Base-by-base conservation (phyloP, 164 flowering plant species). In the Macadamia tetraphylla region DNA sequence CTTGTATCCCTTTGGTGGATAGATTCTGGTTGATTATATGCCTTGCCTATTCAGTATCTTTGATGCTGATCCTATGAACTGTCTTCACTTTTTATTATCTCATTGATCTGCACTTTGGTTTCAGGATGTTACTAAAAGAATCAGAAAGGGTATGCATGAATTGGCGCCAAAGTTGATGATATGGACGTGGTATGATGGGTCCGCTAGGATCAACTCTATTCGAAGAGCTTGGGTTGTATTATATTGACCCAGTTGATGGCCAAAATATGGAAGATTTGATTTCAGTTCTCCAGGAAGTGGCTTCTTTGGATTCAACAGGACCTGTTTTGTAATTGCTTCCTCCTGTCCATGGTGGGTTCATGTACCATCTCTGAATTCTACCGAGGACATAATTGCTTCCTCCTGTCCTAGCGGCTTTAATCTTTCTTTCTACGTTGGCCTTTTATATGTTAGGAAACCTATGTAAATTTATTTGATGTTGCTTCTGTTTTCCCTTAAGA, bases 191-290 rank as follows among this genome's bases (percentile, higher is more conserved):
- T 30, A 82, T 93, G 92, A 74, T 90, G 10, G 95, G 96, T 67
- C 95, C 93, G 15, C 73, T 63, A 18, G 98, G 96, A 53, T 81
- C 98, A 30, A 88, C 98, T 63, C 93, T 93, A 31, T 93, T 89
- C 75, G 98, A 93, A 84, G 98, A 93, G 77, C 93, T 93, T 78
- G 98, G 98, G 17, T 67, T 93, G 62, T 93, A 93, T 72, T 93
- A 90, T 70, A 90, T 93, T 60, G 98, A 93, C 65, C 98, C 98
- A 30, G 87, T 93, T 72, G 87, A 90, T 87, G 98, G 98, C n/a
- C 94, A 89, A 87, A 90, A 89, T 67, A 84, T 93, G 75, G 91
- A 87, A 65, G 96, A 93, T 74, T 83, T 93, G 11, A 66, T 86
- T 6, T 84, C 88, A 76, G 88, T 93, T 71, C 79, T 93, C 23